A percentile compares a stretch with the other conserved stretches of the same genome.
Conservation (phyloP, 139 green algal genomes). For the Nannochloris sp. region DNA sequence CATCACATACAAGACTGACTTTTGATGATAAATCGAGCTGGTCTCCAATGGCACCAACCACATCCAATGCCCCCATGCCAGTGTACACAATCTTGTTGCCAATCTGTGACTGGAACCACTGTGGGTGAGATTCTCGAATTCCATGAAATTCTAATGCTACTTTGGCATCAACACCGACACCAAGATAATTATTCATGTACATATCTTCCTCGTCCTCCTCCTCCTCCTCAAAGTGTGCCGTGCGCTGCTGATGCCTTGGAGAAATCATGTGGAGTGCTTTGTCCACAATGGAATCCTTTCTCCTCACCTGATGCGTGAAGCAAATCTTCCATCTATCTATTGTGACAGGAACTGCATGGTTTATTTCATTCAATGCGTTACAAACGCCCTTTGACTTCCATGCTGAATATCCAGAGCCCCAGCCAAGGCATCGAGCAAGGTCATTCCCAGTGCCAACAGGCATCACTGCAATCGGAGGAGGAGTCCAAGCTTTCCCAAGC, state of each 20-base stretch:
- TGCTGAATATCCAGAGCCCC: conserved; percentile 49
- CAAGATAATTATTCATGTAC: conserved; percentile 72
- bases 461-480: conserved; percentile 62
- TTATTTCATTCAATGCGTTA: conserved; percentile 48
- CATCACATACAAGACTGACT: conserved; percentile 59
- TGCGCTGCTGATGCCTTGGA: not conserved
- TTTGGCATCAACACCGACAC: conserved; percentile 71
- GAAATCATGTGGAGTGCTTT: not conserved
- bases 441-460: conserved; percentile 84
- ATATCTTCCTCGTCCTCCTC: conserved; percentile 9
- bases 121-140: conserved; percentile 53
- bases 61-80: conserved; percentile 55
- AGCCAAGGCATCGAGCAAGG: conserved; percentile 70
- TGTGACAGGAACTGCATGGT: conserved; percentile 29
- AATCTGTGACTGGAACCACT: conserved; percentile 23
- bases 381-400: conserved; percentile 20
- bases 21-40: conserved; percentile 40
- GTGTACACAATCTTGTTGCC: conserved; percentile 74
- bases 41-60: conserved; percentile 19
- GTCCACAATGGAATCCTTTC: not conserved
- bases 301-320: not conserved
- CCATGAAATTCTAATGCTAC: conserved; percentile 66
- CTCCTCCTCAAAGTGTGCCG: not conserved
- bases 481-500: conserved; percentile 18
- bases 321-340: conserved; percentile 62